phyloP scores from a whole-genome alignment of 2,329 filamentous ascomycete species.

The Ophiobolus disseminans region DNA sequence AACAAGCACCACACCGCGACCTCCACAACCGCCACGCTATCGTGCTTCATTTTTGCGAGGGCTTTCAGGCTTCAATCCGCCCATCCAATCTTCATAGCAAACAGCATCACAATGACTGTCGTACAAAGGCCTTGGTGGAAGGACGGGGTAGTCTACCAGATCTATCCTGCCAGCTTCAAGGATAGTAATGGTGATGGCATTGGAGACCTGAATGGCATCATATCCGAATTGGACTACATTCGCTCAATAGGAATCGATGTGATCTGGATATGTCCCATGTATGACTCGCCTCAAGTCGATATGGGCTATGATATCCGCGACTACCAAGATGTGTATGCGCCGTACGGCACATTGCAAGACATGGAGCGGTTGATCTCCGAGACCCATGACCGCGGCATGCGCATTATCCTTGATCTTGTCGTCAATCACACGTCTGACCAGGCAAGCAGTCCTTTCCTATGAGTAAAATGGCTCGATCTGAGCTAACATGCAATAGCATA shows the following conservation, averaged over 20 bases:
- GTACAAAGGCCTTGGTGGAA: conserved; percentile 63
- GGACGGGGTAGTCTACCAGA: conserved; percentile 66
- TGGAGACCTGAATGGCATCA: conserved; percentile 66
- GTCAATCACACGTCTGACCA: conserved; percentile 51
- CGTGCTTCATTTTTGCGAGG: too few species aligned
- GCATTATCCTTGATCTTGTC: conserved; percentile 50
- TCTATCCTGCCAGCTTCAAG: conserved; percentile 68
- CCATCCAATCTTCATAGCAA: neutral
- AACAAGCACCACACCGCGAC: too few species aligned
- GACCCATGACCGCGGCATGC: conserved; percentile 47
- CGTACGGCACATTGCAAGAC: conserved; percentile 50
- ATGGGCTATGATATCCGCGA: conserved; percentile 52
- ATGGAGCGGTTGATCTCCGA: conserved; percentile 48
- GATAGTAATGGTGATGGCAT: conserved; percentile 64
- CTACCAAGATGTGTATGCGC: conserved; percentile 50
- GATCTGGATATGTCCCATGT: conserved; percentile 51
- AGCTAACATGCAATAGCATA: conserved; percentile 48
- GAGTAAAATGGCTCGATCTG: too few species aligned
- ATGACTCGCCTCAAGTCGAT: conserved; percentile 56
- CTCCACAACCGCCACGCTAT: conserved; percentile 5
- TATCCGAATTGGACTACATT: conserved; percentile 64
- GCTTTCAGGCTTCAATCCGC: neutral
- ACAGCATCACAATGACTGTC: conserved; percentile 36
- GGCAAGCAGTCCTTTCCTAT: too few species aligned
- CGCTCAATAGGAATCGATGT: conserved; percentile 54